Conservation (phyloP, 2,329 filamentous ascomycete species). For the Scolecobasidium constrictum region DNA sequence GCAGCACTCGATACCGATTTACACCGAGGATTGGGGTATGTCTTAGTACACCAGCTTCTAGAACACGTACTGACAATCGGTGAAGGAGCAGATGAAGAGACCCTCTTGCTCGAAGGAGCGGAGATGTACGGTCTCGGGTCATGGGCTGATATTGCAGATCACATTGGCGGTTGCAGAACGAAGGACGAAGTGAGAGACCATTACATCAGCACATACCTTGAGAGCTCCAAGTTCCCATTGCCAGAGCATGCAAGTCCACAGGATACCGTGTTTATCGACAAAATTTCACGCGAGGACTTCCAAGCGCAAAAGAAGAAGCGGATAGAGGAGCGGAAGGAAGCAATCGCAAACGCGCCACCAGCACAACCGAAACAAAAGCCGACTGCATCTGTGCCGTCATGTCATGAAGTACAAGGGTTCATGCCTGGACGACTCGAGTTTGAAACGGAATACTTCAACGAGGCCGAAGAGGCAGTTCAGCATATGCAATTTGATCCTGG, state of each 20-base stretch:
- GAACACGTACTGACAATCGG: too few species aligned
- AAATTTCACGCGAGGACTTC: slow-evolving; percentile 83
- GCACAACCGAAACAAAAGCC: slow-evolving; percentile 90
- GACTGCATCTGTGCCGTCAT: slow-evolving; percentile 86
- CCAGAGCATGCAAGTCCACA: slow-evolving; percentile 76
- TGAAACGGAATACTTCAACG: slow-evolving; percentile 94
- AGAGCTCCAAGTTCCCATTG: slow-evolving; percentile 74
- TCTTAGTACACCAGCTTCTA: too few species aligned
- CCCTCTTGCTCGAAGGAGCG: slow-evolving; percentile 84
- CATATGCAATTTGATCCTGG: slow-evolving; percentile 97
- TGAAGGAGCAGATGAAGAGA: slow-evolving; percentile 80
- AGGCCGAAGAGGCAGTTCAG: slow-evolving; percentile 95
- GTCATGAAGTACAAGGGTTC: slow-evolving; percentile 96
- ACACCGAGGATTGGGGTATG: slow-evolving; percentile 87
- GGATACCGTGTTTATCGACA: slow-evolving; percentile 66
- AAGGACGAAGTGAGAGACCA: slow-evolving; percentile 96
- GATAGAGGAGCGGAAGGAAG: slow-evolving; percentile 85
- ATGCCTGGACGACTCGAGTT: slow-evolving; percentile 98
- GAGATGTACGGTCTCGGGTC: slow-evolving; percentile 95
- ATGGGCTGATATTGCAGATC: slow-evolving; percentile 96
- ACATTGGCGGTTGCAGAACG: slow-evolving; percentile 87
- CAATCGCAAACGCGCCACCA: slow-evolving; percentile 70
- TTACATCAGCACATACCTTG: slow-evolving; percentile 78
- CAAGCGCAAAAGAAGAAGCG: slow-evolving; percentile 84
- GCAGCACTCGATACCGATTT: slow-evolving; percentile 96